Evolutionary conservation across 306 rosid species (phyloP), one percentile per base, ranked within the genome.

Genomic region (Glycyrrhiza uralensis): DNA sequence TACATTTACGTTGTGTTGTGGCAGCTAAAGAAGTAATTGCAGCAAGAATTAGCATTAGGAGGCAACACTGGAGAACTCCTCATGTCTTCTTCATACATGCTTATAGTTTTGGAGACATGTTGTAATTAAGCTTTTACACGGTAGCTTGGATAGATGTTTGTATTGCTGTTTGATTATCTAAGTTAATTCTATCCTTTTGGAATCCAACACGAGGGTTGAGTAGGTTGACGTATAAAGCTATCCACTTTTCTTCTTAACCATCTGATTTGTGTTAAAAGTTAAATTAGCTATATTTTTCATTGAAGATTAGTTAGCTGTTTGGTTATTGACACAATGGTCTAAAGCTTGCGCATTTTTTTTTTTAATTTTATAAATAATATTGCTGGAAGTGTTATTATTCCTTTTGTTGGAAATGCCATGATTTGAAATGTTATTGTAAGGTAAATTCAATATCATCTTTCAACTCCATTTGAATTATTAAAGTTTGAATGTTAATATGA

Each of bases 21-120:
- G 71, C 89, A 89, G 96, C 90, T 58, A 83, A 80, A 72, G 94
- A 86, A 80, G 88, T 79, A 38, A 87, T 80, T n/a, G 83, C 89
- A 15, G 94, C 89, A 35, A 63, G 92, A 67, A 85, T 82, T 87
- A 6, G 91, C 85, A 6, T 39, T 81, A 85, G 97, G 69, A 63
- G 42, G 52, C 23, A n/a, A 64, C 52, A 19, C 47, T 23, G 55
- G 14, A 56, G 23, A 54, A 23, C 54, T 15, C 12, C 14, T 70
- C 15, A 17, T 41, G 3, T n/a, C n/a, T n/a, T 38, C 23, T 54
- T 10, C 6, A n/a, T n/a, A 41, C 36, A 17, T 7, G 26, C 28
- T 10, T 52, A 9, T 52, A 12, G 33, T 52, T 20, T 56, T 3
- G 10, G 63, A 6, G 62, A 26, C 18, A 17, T 24, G 18, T 11